Evolutionary conservation across 2,329 filamentous ascomycete species (phyloP), one percentile per base, ranked within the genome.

Genomic region (Venturia nashicola): DNA sequence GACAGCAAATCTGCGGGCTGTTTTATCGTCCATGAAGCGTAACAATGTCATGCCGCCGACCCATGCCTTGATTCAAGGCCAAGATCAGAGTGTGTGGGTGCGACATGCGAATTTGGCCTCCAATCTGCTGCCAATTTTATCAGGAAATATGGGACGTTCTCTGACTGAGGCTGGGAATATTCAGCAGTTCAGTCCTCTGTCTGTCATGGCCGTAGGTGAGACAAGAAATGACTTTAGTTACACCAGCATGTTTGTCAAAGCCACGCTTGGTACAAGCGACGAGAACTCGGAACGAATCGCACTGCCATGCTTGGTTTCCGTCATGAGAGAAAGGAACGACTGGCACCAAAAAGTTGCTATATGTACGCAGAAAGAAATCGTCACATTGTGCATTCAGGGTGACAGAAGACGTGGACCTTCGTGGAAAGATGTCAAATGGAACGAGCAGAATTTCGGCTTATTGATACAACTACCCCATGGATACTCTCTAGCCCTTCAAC

Each of bases 341-440:
- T 85, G 86, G 64, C 84, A 85, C 61, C 82, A 92, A 7, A 85
- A 86, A 61, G 86, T 91, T 61, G 79, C 89, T 5, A 81, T 96
- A 64, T 86, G 88, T 16, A 96, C 89, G 73, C 91, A 96, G 74
- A 89, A 86, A 68, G 87, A 89, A 16, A 80, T 88, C 23, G 81
- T 96, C 65, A 90, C 91, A 68, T 76, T 96, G 43, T 79, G 83
- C 59, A 85, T 97, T 16, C 87, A 89, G 69, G 79, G 82, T 34
- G 86, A 86, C 70, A 86, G 86, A 68, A 85, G 83, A 67, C 76
- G 79, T 7, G 89, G 89, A 0, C 84, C 89, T 1, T 86, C 84
- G 0, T 96, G 91, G 91, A 84, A 90, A 7, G 88, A 94, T 71
- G 83, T 96, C 5, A 82, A 84, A 51, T 96, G 91, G 91, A 86